Conservation (phyloP, 2,329 filamentous ascomycete genomes). For the Fusarium pseudoanthophilum region DNA sequence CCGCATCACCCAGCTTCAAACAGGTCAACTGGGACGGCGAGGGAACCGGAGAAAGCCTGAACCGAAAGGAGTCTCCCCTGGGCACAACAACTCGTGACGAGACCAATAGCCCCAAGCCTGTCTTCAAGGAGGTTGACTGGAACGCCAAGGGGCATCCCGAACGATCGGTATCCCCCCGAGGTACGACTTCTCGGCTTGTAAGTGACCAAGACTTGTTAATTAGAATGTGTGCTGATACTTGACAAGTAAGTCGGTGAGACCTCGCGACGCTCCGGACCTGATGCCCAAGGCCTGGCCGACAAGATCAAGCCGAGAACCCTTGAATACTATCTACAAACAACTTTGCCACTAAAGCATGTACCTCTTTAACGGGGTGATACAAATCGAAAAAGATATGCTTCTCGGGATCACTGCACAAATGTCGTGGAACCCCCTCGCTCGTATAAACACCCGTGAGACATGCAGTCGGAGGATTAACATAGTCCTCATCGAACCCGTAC, state of each 20-base stretch:
- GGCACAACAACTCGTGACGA: not conserved
- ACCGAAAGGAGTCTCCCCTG: not conserved
- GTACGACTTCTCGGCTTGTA: not conserved
- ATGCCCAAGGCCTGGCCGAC: not conserved
- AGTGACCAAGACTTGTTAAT: not conserved
- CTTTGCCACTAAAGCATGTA: constrained; percentile 14
- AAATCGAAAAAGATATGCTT: constrained; percentile 27
- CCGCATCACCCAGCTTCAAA: not conserved
- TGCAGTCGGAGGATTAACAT: constrained; percentile 22
- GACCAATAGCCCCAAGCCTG: not conserved
- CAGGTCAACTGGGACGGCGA: not conserved
- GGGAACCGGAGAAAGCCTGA: not conserved
- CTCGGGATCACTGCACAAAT: constrained; percentile 24
- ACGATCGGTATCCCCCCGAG: not conserved
- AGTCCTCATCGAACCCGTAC: constrained; percentile 12
- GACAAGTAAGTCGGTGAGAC: not conserved
- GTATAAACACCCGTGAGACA: constrained; percentile 23
- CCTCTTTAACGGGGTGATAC: constrained; percentile 24
- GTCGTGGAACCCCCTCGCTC: constrained; percentile 14
- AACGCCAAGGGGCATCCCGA: not conserved
- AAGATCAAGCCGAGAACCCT: not conserved
- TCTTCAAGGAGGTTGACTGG: not conserved
- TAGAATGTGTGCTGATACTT: not conserved
- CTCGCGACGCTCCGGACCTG: not conserved
- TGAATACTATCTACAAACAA: constrained; percentile 8